These are phyloP conservation scores for Penicillium sp. DNA, from an alignment of 2,329 filamentous ascomycete species.

Conservation along the genomic window DNA sequence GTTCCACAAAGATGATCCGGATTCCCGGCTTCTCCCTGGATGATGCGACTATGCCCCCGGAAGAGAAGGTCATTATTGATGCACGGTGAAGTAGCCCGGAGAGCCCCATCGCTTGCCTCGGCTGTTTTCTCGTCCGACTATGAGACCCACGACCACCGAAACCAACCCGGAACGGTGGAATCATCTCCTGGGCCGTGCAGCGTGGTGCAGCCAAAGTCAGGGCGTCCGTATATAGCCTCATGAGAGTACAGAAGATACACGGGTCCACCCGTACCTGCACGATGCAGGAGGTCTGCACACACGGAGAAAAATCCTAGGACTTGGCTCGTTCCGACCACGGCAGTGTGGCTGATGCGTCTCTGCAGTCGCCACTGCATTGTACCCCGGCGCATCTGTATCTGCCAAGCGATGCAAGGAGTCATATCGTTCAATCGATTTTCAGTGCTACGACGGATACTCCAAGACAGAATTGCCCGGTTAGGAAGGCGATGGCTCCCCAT, in stretches of 20 bases:
- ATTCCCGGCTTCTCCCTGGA: background rate
- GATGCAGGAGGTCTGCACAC: conserved; percentile 6
- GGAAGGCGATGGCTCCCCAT: background rate
- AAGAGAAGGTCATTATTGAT: conserved; percentile 10
- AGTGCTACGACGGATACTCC: background rate
- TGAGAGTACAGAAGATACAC: background rate
- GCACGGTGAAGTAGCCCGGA: background rate
- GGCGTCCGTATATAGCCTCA: background rate
- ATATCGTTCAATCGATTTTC: background rate
- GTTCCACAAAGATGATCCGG: conserved; percentile 10
- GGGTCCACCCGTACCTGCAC: conserved; percentile 5
- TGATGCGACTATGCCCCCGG: background rate
- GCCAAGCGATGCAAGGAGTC: background rate
- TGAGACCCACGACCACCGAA: background rate
- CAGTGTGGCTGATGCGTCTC: background rate
- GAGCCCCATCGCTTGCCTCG: background rate
- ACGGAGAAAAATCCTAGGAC: conserved; percentile 4
- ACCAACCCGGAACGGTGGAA: background rate
- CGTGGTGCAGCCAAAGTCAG: background rate
- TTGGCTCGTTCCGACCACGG: background rate
- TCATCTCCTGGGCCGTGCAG: background rate
- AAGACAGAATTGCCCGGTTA: background rate
- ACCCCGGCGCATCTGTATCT: background rate
- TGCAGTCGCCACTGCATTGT: background rate
- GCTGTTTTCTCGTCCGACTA: background rate